A percentile compares a stretch with the other conserved stretches of the same genome.
phyloP scores from a whole-genome alignment of 371 early-diverging fungal species.

The Apophysomyces trapeziformis region DNA sequence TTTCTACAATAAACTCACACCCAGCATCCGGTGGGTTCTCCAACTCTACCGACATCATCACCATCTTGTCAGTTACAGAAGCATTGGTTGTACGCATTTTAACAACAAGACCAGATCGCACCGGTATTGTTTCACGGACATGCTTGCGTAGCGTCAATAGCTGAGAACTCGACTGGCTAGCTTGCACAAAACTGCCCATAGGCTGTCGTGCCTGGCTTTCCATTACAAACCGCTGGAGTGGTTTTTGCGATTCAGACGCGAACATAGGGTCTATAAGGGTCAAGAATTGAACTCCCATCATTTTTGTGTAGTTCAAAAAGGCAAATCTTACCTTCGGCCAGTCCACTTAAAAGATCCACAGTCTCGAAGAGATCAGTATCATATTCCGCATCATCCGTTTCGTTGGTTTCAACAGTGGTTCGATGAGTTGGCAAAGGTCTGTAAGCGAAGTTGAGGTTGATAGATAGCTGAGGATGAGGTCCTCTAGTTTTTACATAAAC shows the following conservation, averaged over 20 bases:
- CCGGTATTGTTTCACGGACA: slow-evolving; percentile 50
- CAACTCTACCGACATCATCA: slow-evolving; percentile 74
- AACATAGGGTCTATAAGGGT: slow-evolving; percentile 32
- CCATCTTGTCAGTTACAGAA: slow-evolving; percentile 63
- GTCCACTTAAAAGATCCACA: slow-evolving; percentile 61
- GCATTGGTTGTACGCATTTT: slow-evolving; percentile 71
- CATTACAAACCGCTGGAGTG: slow-evolving; percentile 43
- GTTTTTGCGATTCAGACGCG: slow-evolving; percentile 17
- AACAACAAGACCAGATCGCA: slow-evolving; percentile 63
- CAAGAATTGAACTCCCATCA: background rate
- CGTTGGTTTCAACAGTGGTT: slow-evolving; percentile 14
- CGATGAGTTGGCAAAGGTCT: slow-evolving; percentile 45
- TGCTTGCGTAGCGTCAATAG: slow-evolving; percentile 49
- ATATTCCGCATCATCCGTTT: slow-evolving; percentile 52
- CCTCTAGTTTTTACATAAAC: slow-evolving; percentile 37
- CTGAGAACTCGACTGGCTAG: slow-evolving; percentile 17
- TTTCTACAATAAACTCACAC: slow-evolving; percentile 56
- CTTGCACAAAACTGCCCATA: slow-evolving; percentile 27
- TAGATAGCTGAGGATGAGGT: slow-evolving; percentile 41
- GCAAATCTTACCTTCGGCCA: slow-evolving; percentile 54
- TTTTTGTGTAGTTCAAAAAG: background rate
- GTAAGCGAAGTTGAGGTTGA: slow-evolving; percentile 54
- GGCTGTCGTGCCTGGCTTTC: slow-evolving; percentile 36
- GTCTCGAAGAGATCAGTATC: slow-evolving; percentile 63
- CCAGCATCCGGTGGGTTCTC: slow-evolving; percentile 66